phyloP scores from a whole-genome alignment of 2,329 filamentous ascomycete genomes.

The Aspergillus pseudotamarii region DNA sequence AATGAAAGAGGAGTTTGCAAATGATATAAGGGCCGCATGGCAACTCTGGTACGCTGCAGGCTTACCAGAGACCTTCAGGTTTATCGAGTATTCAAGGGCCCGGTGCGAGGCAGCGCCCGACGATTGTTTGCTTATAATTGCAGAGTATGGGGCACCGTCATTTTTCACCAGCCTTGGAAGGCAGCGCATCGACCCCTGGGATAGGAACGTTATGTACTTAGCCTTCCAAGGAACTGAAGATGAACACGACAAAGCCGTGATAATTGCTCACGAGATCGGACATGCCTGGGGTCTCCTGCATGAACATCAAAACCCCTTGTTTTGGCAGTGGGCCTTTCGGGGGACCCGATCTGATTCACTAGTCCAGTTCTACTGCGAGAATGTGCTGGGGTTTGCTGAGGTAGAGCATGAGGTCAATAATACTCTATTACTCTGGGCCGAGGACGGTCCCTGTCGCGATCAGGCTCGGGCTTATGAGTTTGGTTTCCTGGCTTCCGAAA shows the following conservation, averaged over 20 bases:
- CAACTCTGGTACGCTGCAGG: constrained; percentile 14
- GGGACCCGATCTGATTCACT: not conserved
- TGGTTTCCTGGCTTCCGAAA: not conserved
- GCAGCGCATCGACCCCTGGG: too few species aligned
- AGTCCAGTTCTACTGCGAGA: constrained; percentile 6
- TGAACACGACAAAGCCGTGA: not conserved
- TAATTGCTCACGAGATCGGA: constrained; percentile 15
- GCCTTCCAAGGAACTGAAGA: not conserved
- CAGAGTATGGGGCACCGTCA: not conserved
- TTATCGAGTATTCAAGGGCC: not conserved
- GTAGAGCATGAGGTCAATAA: not conserved
- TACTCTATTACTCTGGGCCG: not conserved
- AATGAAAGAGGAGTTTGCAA: not conserved
- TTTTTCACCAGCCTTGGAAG: not conserved
- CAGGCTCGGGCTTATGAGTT: not conserved
- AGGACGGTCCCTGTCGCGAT: constrained; percentile 1
- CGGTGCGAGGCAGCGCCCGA: not conserved
- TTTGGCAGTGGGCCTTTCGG: not conserved
- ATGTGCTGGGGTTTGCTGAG: not conserved
- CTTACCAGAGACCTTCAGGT: constrained; percentile 3
- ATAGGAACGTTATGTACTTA: not conserved
- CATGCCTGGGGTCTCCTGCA: constrained; percentile 15
- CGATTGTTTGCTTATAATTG: not conserved
- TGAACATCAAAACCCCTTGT: constrained; percentile 12
- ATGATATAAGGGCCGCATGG: not conserved